phyloP scores from a whole-genome alignment of 176 grass and related monocot species.

The Bromus sterilis region DNA sequence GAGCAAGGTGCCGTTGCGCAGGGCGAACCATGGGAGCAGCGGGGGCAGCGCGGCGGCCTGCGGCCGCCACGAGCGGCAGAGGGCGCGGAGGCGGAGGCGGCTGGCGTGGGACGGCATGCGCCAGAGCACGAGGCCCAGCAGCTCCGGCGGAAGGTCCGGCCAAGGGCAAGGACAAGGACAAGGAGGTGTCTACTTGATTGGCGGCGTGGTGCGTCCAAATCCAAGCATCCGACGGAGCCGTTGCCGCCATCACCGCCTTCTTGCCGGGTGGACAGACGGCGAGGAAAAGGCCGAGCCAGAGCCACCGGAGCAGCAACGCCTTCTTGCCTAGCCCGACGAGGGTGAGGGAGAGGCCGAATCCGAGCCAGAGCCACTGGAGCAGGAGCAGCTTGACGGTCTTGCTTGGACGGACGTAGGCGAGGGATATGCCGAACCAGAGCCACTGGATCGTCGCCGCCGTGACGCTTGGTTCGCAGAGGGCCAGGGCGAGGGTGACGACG shows the following conservation, averaged over 20 bases:
- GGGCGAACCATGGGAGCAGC: not conserved
- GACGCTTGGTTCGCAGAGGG: not conserved
- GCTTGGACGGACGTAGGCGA: not conserved
- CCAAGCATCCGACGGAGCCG: not conserved
- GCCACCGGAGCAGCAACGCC: not conserved
- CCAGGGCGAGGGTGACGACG: not conserved
- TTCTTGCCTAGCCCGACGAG: not conserved
- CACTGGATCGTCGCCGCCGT: not conserved
- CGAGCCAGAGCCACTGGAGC: not conserved
- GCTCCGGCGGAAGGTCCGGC: not conserved
- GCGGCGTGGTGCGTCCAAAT: not conserved
- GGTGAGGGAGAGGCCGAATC: not conserved
- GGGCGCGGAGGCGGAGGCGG: not conserved
- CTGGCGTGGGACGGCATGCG: not conserved
- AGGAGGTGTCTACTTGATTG: not conserved
- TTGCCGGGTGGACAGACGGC: not conserved
- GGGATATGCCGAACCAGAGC: not conserved
- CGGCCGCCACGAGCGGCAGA: not conserved
- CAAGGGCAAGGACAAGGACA: too few relatives aligned
- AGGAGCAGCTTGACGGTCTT: not conserved
- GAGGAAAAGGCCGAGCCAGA: not conserved
- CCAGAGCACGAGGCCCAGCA: not conserved
- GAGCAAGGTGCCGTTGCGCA: not conserved
- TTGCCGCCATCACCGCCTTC: not conserved
- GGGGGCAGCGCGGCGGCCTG: not conserved